Conservation (phyloP, 805 yeast genomes). For the Wickerhamia fluorescens region DNA sequence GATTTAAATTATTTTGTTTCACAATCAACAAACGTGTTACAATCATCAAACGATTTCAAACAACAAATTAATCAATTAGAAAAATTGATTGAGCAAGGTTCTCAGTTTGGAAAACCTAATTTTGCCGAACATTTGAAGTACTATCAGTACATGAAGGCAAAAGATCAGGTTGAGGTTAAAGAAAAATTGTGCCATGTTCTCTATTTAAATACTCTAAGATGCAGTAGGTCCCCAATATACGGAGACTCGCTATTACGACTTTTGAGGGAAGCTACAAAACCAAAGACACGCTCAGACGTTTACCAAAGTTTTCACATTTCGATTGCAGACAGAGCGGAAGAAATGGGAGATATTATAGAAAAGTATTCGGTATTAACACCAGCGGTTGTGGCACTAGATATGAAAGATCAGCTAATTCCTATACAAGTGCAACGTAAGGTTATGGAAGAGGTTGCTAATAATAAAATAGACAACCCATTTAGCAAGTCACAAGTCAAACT, state of each 20-base stretch:
- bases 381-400: conserved; percentile 67
- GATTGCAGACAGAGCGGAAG: conserved; percentile 20
- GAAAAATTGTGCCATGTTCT: conserved; percentile 48
- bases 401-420: conserved; percentile 48
- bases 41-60: conserved; percentile 41
- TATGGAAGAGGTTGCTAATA: conserved; percentile 21
- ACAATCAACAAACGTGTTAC: conserved; percentile 35
- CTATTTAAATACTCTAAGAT: conserved; percentile 61
- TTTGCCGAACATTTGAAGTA: conserved; percentile 43
- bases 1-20: conserved; percentile 40
- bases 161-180: conserved; percentile 45
- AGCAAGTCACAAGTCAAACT: conserved; percentile 80
- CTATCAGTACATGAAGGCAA: conserved; percentile 48
- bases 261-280: conserved; percentile 20
- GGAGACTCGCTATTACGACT: conserved; percentile 51
- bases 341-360: conserved; percentile 49
- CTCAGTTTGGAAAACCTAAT: conserved; percentile 17
- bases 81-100: conserved; percentile 18
- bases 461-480: conserved; percentile 48
- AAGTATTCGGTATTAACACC: conserved; percentile 88
- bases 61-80: conserved; percentile 39
- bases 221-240: conserved; percentile 58
- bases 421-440: conserved; percentile 24
- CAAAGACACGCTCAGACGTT: conserved; percentile 8
- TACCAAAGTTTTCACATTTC: conserved; percentile 16